Evolutionary conservation across 192 early-diverging fungal species (phyloP), one percentile per base, ranked within the genome.

Genomic region (Coemansia sp.): DNA sequence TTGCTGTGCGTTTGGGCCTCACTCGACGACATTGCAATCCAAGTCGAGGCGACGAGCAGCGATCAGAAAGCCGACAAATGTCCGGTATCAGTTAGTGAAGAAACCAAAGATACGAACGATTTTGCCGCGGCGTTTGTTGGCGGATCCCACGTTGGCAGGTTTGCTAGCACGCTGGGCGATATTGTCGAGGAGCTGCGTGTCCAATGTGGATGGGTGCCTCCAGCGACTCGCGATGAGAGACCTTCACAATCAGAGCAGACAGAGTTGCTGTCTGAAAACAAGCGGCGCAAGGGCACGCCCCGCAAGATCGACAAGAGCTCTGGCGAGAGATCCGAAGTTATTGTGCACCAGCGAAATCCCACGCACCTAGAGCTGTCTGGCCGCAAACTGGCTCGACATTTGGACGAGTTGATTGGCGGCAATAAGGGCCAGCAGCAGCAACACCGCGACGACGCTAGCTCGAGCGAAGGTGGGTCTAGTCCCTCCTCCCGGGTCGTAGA

Each of bases 141-240:
- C 39, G 68, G 81, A 4, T 33, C 81, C 3, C 44, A 53, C 10
- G 77, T 79, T 1, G 65, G 53, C 18, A 57, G 55, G 47, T 84
- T 79, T 60, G 62, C 66, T 4, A 39, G 38, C 40, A 34, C 57
- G 8, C 58, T 84, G 33, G 33, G 63, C 18, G 77, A 79, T 18
- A 68, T 75, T 15, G 70, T 84, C 16, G 77, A 84, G 53, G 81
- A 84, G 62, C 68, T 84, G 71, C 76, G 81, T 11, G 34, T 73
- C 31, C 81, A 84, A 33, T 84, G 81, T 29, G 81, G 81, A 3
- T 84, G 81, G 81, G 65, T 84, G 22, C 81, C 81, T 11, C 64
- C 67, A 15, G 49, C 31, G 31, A 40, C 16, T 29, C 34, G 55
- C 9, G 27, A 57, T 10, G 53, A 15, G 24, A 33, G 58, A 18